Evolutionary conservation across 305 asterid genomes (phyloP), one percentile per base, ranked within the genome.

Genomic region (Lippia alba): DNA sequence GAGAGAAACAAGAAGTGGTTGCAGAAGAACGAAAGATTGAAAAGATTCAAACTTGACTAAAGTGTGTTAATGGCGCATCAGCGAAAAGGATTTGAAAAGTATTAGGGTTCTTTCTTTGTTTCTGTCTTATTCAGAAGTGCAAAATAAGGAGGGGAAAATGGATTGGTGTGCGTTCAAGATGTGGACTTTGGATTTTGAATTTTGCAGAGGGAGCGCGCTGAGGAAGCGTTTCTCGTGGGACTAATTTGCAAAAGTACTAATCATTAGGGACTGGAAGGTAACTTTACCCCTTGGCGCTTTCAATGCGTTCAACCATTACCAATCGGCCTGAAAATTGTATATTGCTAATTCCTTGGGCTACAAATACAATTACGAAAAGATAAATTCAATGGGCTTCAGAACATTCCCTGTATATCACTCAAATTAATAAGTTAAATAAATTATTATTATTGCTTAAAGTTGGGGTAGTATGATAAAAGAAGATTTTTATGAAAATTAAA

Each of bases 131-230:
- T 9, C 55, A 17, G 0, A 40, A 30, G 20, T 40, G 59, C 57
- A 51, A 67, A 64, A 60, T 46, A 30, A 67, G 64, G 62, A 51
- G 48, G 62, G 55, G 24, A 32, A 24, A 20, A 17, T 48, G 57
- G 30, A 20, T 12, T 48, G 57, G 30, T n/a, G 39, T 44, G 48
- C 39, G 59, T 58, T 33, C 34, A 34, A 48, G 48, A 24, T 24
- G 67, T 70, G 59, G 69, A 64, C 18, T 76, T 69, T 72, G 80
- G 76, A 75, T 83, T 36, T 87, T 78, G 79, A 80, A 81, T 75
- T 85, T 78, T 58, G 81, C 73, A 61, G 76, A 72, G 60, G 74
- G 56, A 75, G 89, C 89, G 82, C 75, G 78, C 64, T 67, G 75
- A 61, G 14, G 45, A 61, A 55, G 76, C 68, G 61, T 49, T 46